Base-by-base conservation (phyloP, 768 basidiomycete genomes). In the Pleurotus djamor region DNA sequence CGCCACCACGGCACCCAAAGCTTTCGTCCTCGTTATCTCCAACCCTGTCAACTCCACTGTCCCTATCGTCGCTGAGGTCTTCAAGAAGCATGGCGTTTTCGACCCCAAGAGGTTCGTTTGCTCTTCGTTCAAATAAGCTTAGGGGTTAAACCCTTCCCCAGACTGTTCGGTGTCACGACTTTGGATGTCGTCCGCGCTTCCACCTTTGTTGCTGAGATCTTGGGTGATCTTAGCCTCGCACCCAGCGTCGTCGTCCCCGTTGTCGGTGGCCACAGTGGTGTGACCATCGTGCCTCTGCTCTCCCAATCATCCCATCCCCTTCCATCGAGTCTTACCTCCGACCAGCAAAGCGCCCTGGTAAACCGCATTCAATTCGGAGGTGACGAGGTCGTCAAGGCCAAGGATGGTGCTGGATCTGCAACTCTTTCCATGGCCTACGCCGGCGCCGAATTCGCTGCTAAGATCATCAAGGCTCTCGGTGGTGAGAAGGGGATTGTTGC, bases 11-110 rank as follows among this genome's bases (percentile, higher is more conserved):
- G 85, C 86, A 45, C 96, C 96, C 60, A 95, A 94, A 69, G 97
- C 97, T 17, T 89, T 91, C 67, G 85, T 98, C 48, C 85, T 95
- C 51, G 95, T 99, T 65, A 98, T 99, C 74, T 96, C 97, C 66
- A 99, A 99, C 81, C 97, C 97, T 35, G 96, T 99, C 71, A 98
- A 99, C 85, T 98, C 96, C 45, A 98, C 97, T 41, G 96, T 98
- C 41, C 97, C 97, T 50, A 93, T 99, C 69, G 94, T 94, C 48
- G 94, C 86, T 13, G 96, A 98, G 74, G 89, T 96, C 38, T 85
- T 96, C 79, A 99, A 96, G 86, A 89, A 93, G 74, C 84, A 89
- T 64, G 88, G 87, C 48, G 90, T 93, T 33, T 98, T 90, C 71
- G 87, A 99, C 73, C 91, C 94, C 63, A 97, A 91, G 81, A 85